Evolutionary conservation across 1,284 basidiomycete genomes (phyloP).

Genomic region (Hypsizygus ulmarius): DNA sequence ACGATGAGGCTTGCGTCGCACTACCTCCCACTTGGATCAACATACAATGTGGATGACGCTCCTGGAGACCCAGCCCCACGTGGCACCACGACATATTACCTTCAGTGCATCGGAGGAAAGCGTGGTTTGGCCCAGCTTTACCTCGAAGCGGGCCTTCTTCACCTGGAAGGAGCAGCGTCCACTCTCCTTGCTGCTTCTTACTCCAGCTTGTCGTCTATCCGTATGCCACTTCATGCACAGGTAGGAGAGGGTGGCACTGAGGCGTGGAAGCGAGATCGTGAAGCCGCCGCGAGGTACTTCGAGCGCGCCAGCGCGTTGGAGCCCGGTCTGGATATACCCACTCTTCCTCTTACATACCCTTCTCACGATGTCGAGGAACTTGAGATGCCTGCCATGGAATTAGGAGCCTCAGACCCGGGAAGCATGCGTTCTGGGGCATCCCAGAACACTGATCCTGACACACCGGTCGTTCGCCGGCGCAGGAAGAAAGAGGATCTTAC

Average conservation of each 20-base stretch:
- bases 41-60: constrained; percentile 34
- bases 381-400: constrained; percentile 62
- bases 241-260: constrained; percentile 53
- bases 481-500: constrained; percentile 50
- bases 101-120: constrained; percentile 61
- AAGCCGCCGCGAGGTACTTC: constrained; percentile 65
- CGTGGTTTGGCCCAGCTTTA: constrained; percentile 67
- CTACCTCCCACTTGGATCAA: constrained; percentile 57
- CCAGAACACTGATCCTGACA: constrained; percentile 37
- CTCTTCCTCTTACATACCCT: constrained; percentile 48
- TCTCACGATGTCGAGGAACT: constrained; percentile 42
- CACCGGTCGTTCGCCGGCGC: constrained; percentile 40
- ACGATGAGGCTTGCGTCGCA: constrained; percentile 71
- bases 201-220: constrained; percentile 70
- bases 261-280: constrained; percentile 69
- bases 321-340: constrained; percentile 63
- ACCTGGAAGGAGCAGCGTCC: constrained; percentile 72
- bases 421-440: constrained; percentile 34
- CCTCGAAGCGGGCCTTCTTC: constrained; percentile 69
- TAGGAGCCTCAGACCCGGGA: constrained; percentile 34
- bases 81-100: constrained; percentile 58
- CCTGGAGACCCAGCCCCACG: constrained; percentile 37
- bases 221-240: constrained; percentile 50
- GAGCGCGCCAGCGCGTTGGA: constrained; percentile 60
- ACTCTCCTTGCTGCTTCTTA: constrained; percentile 65